A percentile compares a stretch with the other conserved stretches of the same genome.
These are phyloP conservation scores for Ustilago hordei DNA, from an alignment of 1,284 basidiomycete genomes.

Conservation along the genomic window DNA sequence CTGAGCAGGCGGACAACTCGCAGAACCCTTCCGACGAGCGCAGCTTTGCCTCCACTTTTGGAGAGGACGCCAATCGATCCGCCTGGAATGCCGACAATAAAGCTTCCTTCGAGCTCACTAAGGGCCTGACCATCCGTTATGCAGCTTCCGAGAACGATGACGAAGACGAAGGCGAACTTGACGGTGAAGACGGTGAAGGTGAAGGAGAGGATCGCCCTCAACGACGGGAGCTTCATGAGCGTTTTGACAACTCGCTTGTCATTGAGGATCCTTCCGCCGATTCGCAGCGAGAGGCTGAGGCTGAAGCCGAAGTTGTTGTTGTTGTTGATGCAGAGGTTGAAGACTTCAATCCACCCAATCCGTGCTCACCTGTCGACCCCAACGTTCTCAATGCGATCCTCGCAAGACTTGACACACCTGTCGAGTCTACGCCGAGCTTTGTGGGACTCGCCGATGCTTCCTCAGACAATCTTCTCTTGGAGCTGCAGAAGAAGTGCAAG, in stretches of 20 bases:
- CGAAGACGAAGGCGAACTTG: slow-evolving; percentile 21
- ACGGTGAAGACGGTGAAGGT: slow-evolving; percentile 15
- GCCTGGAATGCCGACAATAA: slow-evolving; percentile 44
- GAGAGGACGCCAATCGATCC: slow-evolving; percentile 36
- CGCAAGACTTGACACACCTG: slow-evolving; percentile 74
- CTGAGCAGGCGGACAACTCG: slow-evolving; percentile 27
- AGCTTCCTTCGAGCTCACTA: slow-evolving; percentile 45
- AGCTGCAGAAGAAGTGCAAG: slow-evolving; percentile 73
- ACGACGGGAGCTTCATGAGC: slow-evolving; percentile 30
- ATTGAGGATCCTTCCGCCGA: slow-evolving; percentile 19
- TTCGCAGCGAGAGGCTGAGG: slow-evolving; percentile 3
- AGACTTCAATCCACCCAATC: slow-evolving; percentile 75
- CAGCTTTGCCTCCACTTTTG: slow-evolving; percentile 38
- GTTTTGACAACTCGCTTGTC: slow-evolving; percentile 36
- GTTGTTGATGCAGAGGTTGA: background rate
- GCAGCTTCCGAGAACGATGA: slow-evolving; percentile 21
- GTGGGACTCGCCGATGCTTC: slow-evolving; percentile 75
- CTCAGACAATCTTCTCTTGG: slow-evolving; percentile 75
- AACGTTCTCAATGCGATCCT: slow-evolving; percentile 78
- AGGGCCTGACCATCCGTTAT: slow-evolving; percentile 44
- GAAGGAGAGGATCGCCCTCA: slow-evolving; percentile 14
- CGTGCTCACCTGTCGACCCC: slow-evolving; percentile 86
- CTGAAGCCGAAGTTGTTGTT: background rate
- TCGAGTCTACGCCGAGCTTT: slow-evolving; percentile 75
- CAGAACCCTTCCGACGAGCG: slow-evolving; percentile 36